Evolutionary conservation across 140 eudicot species (phyloP).

Genomic region (Stevia rebaudiana): DNA sequence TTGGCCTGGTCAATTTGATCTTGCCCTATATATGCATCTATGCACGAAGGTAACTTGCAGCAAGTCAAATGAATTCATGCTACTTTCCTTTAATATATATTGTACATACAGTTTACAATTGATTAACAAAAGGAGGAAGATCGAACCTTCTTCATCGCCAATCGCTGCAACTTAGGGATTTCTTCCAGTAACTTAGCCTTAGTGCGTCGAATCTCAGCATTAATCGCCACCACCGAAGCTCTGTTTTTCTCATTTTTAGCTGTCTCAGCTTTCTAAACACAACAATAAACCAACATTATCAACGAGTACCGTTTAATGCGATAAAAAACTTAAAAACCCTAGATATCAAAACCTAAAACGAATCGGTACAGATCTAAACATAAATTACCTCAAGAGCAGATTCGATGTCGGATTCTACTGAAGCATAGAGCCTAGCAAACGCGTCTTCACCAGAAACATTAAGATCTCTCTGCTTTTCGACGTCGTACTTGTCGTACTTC

Average conservation of each 20-base stretch:
- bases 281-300: background rate
- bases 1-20: background rate
- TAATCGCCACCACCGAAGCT: slow-evolving; percentile 74
- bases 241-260: slow-evolving; percentile 62
- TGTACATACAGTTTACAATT: background rate
- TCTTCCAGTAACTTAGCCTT: slow-evolving; percentile 79
- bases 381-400: slow-evolving; percentile 51
- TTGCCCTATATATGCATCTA: background rate
- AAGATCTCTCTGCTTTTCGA: slow-evolving; percentile 43
- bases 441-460: slow-evolving; percentile 59
- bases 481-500: slow-evolving; percentile 60
- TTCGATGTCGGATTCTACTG: slow-evolving; percentile 59
- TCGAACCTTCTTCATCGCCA: slow-evolving; percentile 78
- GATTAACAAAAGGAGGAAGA: background rate
- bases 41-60: background rate
- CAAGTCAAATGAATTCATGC: background rate
- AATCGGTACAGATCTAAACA: slow-evolving; percentile 6
- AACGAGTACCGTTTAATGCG: background rate
- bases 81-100: background rate
- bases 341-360: background rate
- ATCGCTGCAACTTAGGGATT: slow-evolving; percentile 70
- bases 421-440: slow-evolving; percentile 47
- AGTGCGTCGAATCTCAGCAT: slow-evolving; percentile 86
- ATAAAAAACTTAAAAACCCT: background rate
- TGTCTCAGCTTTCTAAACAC: slow-evolving; percentile 61